Percentiles rank a stretch among this genome's conserved stretches.
These are phyloP conservation scores for Phytopythium mirpurense DNA, from an alignment of 352 stramenopile genomes.

Conservation along the genomic window DNA sequence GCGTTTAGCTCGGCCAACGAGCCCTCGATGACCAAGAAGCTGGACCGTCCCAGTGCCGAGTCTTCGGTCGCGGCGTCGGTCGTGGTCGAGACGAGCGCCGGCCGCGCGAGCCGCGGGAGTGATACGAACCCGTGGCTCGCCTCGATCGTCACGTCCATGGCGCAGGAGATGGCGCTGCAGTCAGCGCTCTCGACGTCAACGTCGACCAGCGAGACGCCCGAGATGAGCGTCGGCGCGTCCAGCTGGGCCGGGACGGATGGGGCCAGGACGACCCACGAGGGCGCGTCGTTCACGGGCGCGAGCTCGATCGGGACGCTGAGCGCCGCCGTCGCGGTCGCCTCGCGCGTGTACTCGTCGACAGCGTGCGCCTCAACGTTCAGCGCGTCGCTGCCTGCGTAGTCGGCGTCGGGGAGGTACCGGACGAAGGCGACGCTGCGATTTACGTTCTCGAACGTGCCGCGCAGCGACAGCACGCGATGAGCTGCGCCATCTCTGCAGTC, in stretches of 20 bases:
- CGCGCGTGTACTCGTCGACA: slow-evolving; percentile 37
- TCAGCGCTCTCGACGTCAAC: slow-evolving; percentile 25
- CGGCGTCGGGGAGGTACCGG: slow-evolving; percentile 26
- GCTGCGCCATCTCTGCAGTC: slow-evolving; percentile 5
- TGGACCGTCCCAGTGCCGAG: slow-evolving; percentile 5
- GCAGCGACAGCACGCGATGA: slow-evolving; percentile 13
- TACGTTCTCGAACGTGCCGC: slow-evolving; percentile 39
- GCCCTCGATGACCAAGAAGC: slow-evolving; percentile 32
- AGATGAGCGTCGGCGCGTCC: slow-evolving; percentile 21
- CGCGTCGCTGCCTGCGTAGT: slow-evolving; percentile 45
- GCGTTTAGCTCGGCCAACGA: slow-evolving; percentile 31
- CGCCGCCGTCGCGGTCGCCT: slow-evolving; percentile 22
- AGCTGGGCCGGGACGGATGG: slow-evolving; percentile 17
- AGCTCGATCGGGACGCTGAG: slow-evolving; percentile 28
- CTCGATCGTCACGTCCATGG: slow-evolving; percentile 58
- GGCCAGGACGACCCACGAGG: slow-evolving; percentile 37
- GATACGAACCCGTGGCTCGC: slow-evolving; percentile 28
- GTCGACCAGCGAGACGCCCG: slow-evolving; percentile 40
- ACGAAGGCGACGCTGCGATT: slow-evolving; percentile 32
- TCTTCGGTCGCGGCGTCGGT: slow-evolving; percentile 6
- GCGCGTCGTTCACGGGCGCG: slow-evolving; percentile 50
- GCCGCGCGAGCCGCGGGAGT: slow-evolving; percentile 17
- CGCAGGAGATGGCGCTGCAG: slow-evolving; percentile 20
- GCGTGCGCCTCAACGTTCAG: slow-evolving; percentile 33
- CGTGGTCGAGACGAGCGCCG: slow-evolving; percentile 14